These are phyloP conservation scores for Phialocephala subalpina DNA, from an alignment of 2,329 filamentous ascomycete species.

Conservation along the genomic window DNA sequence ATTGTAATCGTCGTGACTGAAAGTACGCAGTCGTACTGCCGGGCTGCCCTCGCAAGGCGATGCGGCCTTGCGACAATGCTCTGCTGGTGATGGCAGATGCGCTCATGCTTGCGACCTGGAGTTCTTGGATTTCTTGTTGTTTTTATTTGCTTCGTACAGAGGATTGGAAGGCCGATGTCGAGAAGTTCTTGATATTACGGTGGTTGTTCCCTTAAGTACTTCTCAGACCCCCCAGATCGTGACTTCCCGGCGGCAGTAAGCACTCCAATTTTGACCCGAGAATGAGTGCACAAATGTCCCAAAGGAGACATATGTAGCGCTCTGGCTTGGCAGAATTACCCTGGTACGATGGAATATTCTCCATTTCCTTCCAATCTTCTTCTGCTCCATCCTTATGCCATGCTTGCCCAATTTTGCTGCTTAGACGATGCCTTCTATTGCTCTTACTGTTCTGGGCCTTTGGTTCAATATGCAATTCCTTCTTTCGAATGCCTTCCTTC, in stretches of 20 bases:
- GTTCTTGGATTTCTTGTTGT: background rate
- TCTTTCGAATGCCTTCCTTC: no score
- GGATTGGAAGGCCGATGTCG: background rate
- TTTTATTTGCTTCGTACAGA: background rate
- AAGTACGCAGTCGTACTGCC: background rate
- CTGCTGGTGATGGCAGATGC: background rate
- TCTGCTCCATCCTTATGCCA: no score
- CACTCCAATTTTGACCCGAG: background rate
- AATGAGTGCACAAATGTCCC: background rate
- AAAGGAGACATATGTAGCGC: background rate
- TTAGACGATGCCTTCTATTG: no score
- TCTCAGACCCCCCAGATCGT: background rate
- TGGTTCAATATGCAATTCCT: no score
- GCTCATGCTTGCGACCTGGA: background rate
- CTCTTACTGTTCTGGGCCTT: no score
- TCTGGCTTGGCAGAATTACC: no score
- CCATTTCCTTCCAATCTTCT: no score
- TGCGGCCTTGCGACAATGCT: background rate
- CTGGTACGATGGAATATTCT: no score
- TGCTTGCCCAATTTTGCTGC: no score
- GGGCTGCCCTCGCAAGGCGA: background rate
- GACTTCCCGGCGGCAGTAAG: background rate
- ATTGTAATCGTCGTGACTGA: background rate
- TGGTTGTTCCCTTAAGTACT: background rate
- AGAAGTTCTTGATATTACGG: background rate